Conservation (phyloP, 352 stramenopile species). For the Phytopythium litorale region DNA sequence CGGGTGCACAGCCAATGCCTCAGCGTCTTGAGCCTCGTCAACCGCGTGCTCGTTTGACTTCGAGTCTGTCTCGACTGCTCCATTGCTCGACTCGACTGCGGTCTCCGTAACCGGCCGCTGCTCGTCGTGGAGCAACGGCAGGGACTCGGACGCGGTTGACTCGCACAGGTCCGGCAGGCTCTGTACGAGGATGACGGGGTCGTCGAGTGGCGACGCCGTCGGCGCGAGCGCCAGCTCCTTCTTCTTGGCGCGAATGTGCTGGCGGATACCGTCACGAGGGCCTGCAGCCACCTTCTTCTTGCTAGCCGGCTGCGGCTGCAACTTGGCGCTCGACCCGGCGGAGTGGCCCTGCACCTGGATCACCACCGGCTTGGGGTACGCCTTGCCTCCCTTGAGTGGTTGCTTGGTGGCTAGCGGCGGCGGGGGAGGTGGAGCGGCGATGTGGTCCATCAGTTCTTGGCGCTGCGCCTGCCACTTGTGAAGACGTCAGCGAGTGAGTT, state of each 20-base stretch:
- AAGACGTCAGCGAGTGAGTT: neutral
- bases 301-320: constrained; percentile 6
- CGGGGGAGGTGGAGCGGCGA: constrained; percentile 13
- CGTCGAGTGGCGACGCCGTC: constrained; percentile 37
- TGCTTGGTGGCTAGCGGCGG: constrained; percentile 11
- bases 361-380: constrained; percentile 6
- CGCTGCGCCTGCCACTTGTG: constrained; percentile 40
- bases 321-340: neutral
- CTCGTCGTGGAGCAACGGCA: constrained; percentile 6
- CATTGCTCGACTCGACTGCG: neutral
- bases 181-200: constrained; percentile 71
- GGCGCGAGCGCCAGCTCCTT: constrained; percentile 15
- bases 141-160: constrained; percentile 2
- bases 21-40: constrained; percentile 5
- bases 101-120: neutral
- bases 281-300: constrained; percentile 10
- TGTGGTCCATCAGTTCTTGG: constrained; percentile 28
- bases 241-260: constrained; percentile 42
- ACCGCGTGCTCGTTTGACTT: too few species aligned
- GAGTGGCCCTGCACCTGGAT: constrained; percentile 1
- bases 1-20: constrained; percentile 7
- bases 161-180: constrained; percentile 42
- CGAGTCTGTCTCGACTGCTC: neutral
- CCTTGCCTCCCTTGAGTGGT: neutral
- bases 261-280: constrained; percentile 19